Evolutionary conservation across 2,329 filamentous ascomycete genomes (phyloP), one percentile per base, ranked within the genome.

Genomic region (Lasiodiplodia citricola): DNA sequence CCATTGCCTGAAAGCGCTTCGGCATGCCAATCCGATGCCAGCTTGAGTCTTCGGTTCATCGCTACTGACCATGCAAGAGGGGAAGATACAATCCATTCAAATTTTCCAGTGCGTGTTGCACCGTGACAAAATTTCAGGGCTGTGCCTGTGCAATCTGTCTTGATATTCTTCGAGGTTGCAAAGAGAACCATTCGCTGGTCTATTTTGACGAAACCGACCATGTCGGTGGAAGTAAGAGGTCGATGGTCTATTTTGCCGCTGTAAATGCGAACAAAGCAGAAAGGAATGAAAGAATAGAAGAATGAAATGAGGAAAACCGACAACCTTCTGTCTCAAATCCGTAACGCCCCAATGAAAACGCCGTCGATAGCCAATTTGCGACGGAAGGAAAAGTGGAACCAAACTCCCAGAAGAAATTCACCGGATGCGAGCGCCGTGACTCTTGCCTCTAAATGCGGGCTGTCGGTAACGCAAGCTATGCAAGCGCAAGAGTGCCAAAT

Each of bases 191-290:
- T 25, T 11, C 60, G 28, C 41, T 50, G 8, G 37, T 64, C 60
- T 64, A 64, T 64, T 31, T 52, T 64, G 44, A 31, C 44, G 23
- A 50, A 51, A 25, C 31, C 31, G 18, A n/a, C 25, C 23, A 25
- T 25, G 60, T 31, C 37, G 38, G 28, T 21, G 23, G 47, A 25
- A 23, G 38, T 23, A 41, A 21, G 44, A 21, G 18, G 55, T 18
- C 51, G 57, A 18, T 31, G 41, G 28, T 64, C 60, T 64, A 64
- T 52, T 64, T 38, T 64, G 47, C 44, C 47, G n/a, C 60, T n/a
- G 44, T 13, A 37, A 51, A 52, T n/a, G 47, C 51, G 31, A 25
- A 51, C 51, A 21, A 23, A 50, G 11, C 10, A 16, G 38, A 60
- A 38, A 16, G 57, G 18, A 38, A 58, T 18, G 55, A 38, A 21